phyloP scores from a whole-genome alignment of 2,329 filamentous ascomycete genomes.

The Verruconis gallopava region DNA sequence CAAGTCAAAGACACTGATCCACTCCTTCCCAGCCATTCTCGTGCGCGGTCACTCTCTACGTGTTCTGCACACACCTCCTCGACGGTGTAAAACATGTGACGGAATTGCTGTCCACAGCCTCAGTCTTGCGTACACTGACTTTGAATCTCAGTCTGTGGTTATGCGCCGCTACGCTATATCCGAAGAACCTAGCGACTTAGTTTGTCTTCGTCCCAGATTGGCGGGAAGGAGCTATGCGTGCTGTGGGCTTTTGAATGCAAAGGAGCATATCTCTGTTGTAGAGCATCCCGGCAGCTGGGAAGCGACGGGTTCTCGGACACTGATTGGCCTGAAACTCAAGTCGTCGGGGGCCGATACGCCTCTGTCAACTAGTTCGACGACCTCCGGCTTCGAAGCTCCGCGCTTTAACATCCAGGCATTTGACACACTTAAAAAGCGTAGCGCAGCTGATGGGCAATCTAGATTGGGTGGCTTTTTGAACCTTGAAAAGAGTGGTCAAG shows the following conservation, averaged over 20 bases:
- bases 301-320: conserved; percentile 43
- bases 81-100: conserved; percentile 38
- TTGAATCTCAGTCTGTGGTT: conserved; percentile 47
- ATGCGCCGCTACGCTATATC: conserved; percentile 50
- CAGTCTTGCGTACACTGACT: conserved; percentile 50
- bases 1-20: conserved; percentile 41
- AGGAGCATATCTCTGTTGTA: conserved; percentile 40
- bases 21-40: conserved; percentile 46
- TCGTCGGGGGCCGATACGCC: neutral
- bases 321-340: conserved; percentile 46
- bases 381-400: neutral
- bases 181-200: conserved; percentile 36
- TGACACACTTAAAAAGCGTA: neutral
- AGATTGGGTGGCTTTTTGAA: neutral
- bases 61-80: conserved; percentile 42
- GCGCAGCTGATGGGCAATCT: neutral
- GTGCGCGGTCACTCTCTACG: conserved; percentile 49
- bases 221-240: conserved; percentile 23
- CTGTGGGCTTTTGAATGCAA: conserved; percentile 27
- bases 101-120: conserved; percentile 47
- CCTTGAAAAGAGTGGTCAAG: neutral
- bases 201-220: conserved; percentile 40
- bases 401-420: neutral
- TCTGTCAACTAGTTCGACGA: neutral
- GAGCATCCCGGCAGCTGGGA: conserved; percentile 55